Conservation (phyloP, 2,329 filamentous ascomycete species). For the Rutstroemia sp. region DNA sequence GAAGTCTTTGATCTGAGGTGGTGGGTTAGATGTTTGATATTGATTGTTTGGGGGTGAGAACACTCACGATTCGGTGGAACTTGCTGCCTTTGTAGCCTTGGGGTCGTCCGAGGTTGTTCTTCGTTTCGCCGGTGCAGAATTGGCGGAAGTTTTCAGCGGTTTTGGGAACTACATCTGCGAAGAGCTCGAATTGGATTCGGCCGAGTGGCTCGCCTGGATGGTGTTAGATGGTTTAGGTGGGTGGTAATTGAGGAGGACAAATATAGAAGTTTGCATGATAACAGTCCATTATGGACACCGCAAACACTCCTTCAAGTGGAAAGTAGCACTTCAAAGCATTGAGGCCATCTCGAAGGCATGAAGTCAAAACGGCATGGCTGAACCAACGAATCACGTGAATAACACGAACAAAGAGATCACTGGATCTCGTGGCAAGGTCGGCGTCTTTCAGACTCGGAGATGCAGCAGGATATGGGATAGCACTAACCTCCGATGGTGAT, state of each 20-base stretch:
- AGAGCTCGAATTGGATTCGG: constrained; percentile 85
- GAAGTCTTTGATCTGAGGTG: constrained; percentile 75
- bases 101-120: constrained; percentile 66
- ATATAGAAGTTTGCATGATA: background rate
- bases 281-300: no score
- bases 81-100: constrained; percentile 93
- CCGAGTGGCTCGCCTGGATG: constrained; percentile 71
- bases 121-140: constrained; percentile 91
- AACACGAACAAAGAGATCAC: no score
- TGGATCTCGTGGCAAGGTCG: no score
- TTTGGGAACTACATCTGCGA: constrained; percentile 72
- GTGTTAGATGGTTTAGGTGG: constrained; percentile 8
- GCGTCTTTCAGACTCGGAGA: no score
- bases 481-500: constrained; percentile 67
- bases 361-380: no score
- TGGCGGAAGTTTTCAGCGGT: constrained; percentile 97
- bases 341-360: no score
- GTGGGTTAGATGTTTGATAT: background rate
- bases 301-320: no score
- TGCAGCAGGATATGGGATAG: background rate
- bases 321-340: no score
- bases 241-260: background rate
- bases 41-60: background rate
- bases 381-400: constrained; percentile 2
- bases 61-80: constrained; percentile 83